A percentile compares a stretch with the other conserved stretches of the same genome.
These are phyloP conservation scores for Pseudogymnoascus sp. DNA, from an alignment of 2,329 filamentous ascomycete genomes.

Conservation along the genomic window DNA sequence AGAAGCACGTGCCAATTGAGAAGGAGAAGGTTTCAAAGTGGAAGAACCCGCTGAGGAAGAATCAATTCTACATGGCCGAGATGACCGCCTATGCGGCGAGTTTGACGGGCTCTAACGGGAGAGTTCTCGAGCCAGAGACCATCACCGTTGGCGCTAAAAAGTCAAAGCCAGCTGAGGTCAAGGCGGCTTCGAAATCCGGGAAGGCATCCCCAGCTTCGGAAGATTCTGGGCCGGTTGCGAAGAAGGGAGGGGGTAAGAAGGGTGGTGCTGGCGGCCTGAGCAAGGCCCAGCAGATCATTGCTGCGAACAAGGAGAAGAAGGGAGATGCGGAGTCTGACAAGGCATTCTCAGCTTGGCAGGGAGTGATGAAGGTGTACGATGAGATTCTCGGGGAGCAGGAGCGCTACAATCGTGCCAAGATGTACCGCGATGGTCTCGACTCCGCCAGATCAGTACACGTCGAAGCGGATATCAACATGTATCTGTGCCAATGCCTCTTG, in stretches of 20 bases:
- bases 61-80: conserved; percentile 60
- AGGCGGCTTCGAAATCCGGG: conserved; percentile 20
- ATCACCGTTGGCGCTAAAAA: conserved; percentile 42
- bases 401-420: conserved; percentile 22
- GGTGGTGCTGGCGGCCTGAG: conserved; percentile 30
- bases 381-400: conserved; percentile 22
- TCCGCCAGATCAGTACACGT: conserved; percentile 21
- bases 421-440: conserved; percentile 26
- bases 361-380: conserved; percentile 24
- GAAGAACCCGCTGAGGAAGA: conserved; percentile 27
- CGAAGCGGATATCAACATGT: conserved; percentile 32
- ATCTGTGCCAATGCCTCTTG: conserved; percentile 40
- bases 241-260: conserved; percentile 32
- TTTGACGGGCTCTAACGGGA: conserved; percentile 56
- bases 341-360: conserved; percentile 25
- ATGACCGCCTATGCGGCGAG: conserved; percentile 63
- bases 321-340: conserved; percentile 25
- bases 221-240: conserved; percentile 16
- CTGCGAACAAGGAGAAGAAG: conserved; percentile 25
- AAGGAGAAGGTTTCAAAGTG: conserved; percentile 34
- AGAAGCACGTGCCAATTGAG: conserved; percentile 28
- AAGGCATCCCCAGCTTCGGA: conserved; percentile 9
- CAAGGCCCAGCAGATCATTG: conserved; percentile 28
- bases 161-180: conserved; percentile 22
- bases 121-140: conserved; percentile 54